Percentiles rank a stretch among this genome's conserved stretches.
Evolutionary conservation across 345 rosid species (phyloP).

Genomic region (Hibiscus syriacus): DNA sequence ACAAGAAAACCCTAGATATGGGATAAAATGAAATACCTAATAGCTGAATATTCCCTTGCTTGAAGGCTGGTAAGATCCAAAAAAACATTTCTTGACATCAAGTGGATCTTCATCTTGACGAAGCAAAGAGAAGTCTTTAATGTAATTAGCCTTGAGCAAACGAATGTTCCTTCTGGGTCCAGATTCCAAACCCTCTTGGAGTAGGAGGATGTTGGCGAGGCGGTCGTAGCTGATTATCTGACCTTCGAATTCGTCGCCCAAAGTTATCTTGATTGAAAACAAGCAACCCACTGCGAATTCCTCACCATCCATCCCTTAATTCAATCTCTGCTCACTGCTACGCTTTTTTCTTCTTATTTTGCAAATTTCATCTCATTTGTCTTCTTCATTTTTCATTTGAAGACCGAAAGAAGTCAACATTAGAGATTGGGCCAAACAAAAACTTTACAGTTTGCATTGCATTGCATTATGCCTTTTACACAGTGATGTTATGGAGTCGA

Average conservation of each 20-base stretch:
- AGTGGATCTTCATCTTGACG: slow-evolving; percentile 87
- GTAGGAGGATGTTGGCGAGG: slow-evolving; percentile 82
- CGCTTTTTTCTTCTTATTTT: background rate
- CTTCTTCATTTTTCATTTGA: background rate
- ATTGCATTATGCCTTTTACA: background rate
- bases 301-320: slow-evolving; percentile 27
- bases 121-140: slow-evolving; percentile 50
- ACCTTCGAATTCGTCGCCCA: slow-evolving; percentile 88
- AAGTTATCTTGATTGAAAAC: slow-evolving; percentile 68
- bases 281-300: slow-evolving; percentile 84
- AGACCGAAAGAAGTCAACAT: background rate
- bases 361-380: background rate
- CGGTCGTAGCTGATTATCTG: slow-evolving; percentile 89
- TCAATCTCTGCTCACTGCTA: background rate
- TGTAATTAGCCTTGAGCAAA: slow-evolving; percentile 69
- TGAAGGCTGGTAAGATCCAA: slow-evolving; percentile 54
- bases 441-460: background rate
- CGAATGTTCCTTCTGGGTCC: slow-evolving; percentile 51
- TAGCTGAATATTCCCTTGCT: slow-evolving; percentile 70
- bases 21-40: slow-evolving; percentile 39
- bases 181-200: slow-evolving; percentile 62
- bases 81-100: slow-evolving; percentile 48
- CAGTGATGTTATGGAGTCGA: no score
- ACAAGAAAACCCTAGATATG: background rate
- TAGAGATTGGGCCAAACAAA: background rate